These are phyloP conservation scores for Botrytis porri DNA, from an alignment of 2,329 filamentous ascomycete genomes.

Conservation along the genomic window DNA sequence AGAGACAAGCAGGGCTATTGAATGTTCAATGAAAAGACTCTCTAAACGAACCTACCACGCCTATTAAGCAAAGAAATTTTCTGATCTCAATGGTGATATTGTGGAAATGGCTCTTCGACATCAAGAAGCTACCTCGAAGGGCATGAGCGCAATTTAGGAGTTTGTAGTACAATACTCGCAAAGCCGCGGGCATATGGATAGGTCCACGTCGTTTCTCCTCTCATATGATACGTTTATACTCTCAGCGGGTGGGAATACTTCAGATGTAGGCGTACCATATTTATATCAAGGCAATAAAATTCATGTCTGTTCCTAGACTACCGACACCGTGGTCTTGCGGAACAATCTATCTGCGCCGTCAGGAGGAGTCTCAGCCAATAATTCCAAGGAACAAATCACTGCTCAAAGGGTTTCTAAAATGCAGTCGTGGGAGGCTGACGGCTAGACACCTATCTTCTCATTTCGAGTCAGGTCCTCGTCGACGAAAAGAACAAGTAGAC, in stretches of 20 bases:
- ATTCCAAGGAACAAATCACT: neutral
- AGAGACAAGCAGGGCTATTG: neutral
- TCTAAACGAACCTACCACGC: neutral
- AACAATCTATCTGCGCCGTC: neutral
- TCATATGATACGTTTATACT: neutral
- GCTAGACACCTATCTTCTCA: neutral
- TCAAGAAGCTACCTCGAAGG: constrained; percentile 5
- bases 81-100: neutral
- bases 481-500: neutral
- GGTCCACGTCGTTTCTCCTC: neutral
- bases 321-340: too few species aligned
- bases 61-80: neutral
- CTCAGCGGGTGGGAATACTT: neutral
- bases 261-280: neutral
- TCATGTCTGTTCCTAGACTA: neutral
- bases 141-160: constrained; percentile 1
- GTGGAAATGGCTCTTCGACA: neutral
- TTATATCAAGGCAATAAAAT: neutral
- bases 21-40: neutral
- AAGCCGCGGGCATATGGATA: neutral
- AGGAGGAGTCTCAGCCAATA: neutral
- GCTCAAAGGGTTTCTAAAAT: neutral
- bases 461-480: neutral
- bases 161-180: neutral
- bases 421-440: neutral